Base-by-base conservation (phyloP, 345 rosid species). In the Brassica nigra region DNA sequence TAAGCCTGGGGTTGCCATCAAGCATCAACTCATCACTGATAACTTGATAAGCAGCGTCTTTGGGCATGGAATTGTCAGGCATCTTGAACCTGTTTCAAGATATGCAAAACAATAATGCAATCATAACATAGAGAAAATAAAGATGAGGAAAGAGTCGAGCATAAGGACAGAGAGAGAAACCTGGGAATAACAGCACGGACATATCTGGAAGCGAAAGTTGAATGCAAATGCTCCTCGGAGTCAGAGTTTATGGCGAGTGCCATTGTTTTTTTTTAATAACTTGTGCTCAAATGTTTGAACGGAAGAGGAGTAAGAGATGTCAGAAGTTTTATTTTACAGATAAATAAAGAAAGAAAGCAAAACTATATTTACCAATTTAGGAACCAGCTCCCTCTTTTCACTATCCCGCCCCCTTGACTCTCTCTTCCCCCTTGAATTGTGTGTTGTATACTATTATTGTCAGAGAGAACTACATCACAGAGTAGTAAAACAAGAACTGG, bases 101-200 rank as follows among this genome's bases (percentile, higher is more conserved):
- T 1, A 47, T 47, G 55, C 55, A 47, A 47, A n/a, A 47, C 16
- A 47, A 47, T 14, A 47, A 14, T 47, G 55, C 55, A 47, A 47
- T 47, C 55, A 47, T 47, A 14, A 42, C 11, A 39, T 8, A 39
- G 9, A 14, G 4, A 47, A 2, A 42, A 12, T 10, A 42, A 2
- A 12, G 6, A 47, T 47, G 16, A 47, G 55, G 55, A 47, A 47
- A 42, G 49, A 42, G 49, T 3, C 49, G 49, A 9, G 49, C 49
- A 42, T 47, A 47, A 47, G 16, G 54, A 39, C 54, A 44, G 15
- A 12, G 54, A 47, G 15, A 47, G 6, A 14, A 14, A 52, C 57
- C 57, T 52, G 57, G 57, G 57, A 52, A 52, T 52, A 52, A 52
- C 57, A n/a, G 57, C 57, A n/a, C 57, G 57, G 57, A 52, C 57